Conservation (phyloP, 2,329 filamentous ascomycete genomes). For the Didymella keratinophila region DNA sequence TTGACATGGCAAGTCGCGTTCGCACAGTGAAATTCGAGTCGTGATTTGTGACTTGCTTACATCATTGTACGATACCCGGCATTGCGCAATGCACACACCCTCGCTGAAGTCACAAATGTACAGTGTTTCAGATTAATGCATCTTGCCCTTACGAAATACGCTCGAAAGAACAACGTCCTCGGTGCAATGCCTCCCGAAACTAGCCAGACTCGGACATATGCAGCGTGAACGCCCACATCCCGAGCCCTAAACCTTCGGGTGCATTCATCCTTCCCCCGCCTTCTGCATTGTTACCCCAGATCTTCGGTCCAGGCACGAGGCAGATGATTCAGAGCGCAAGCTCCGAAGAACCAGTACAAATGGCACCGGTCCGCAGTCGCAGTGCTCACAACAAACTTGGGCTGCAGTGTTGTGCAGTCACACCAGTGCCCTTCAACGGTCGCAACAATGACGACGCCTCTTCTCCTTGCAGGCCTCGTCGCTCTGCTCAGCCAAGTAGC, state of each 20-base stretch:
- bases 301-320: background rate
- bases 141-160: background rate
- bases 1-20: background rate
- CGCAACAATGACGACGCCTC: background rate
- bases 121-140: background rate
- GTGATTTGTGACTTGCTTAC: background rate
- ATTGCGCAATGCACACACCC: background rate
- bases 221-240: background rate
- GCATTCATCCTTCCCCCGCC: constrained; percentile 2
- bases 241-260: background rate
- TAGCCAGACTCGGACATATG: background rate
- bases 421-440: background rate
- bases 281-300: constrained; percentile 7
- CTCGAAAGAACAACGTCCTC: background rate
- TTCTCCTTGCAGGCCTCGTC: background rate
- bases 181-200: constrained; percentile 2
- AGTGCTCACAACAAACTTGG: background rate
- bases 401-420: background rate
- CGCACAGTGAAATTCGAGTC: background rate
- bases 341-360: background rate
- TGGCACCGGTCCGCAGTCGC: background rate
- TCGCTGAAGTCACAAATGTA: background rate
- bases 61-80: background rate
- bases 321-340: background rate
- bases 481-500: background rate